Evolutionary conservation across 2,329 filamentous ascomycete genomes (phyloP).

Genomic region (Hirsutella thompsonii): DNA sequence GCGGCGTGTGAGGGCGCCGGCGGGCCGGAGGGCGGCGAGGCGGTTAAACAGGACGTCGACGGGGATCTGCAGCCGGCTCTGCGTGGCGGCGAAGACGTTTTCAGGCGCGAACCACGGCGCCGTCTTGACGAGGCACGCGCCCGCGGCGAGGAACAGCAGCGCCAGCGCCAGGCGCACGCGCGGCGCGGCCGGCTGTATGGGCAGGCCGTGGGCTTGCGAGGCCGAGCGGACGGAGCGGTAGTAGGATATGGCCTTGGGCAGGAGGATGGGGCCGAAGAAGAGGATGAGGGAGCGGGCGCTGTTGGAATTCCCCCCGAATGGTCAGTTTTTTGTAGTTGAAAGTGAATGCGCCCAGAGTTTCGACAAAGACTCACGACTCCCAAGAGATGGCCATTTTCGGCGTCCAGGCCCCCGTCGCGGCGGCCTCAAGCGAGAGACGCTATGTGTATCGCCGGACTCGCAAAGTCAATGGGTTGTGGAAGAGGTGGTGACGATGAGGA

Average conservation of each 20-base stretch:
- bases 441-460: neutral
- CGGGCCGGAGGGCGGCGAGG: slow-evolving; percentile 43
- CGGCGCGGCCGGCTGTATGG: slow-evolving; percentile 41
- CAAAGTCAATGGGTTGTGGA: too few species aligned
- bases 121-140: slow-evolving; percentile 40
- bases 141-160: slow-evolving; percentile 39
- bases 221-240: slow-evolving; percentile 42
- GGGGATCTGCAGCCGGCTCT: slow-evolving; percentile 75
- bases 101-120: slow-evolving; percentile 57
- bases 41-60: slow-evolving; percentile 74
- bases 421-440: neutral
- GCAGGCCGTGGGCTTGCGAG: slow-evolving; percentile 28
- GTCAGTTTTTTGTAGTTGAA: too few species aligned
- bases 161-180: slow-evolving; percentile 43
- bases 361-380: slow-evolving; percentile 6
- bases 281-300: slow-evolving; percentile 43
- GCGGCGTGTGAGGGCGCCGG: slow-evolving; percentile 30
- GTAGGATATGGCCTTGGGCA: slow-evolving; percentile 52
- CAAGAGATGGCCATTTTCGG: slow-evolving; percentile 2
- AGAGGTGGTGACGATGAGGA: too few species aligned
- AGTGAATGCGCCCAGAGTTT: too few species aligned
- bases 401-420: neutral
- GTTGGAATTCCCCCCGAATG: too few species aligned
- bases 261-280: slow-evolving; percentile 58
- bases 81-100: slow-evolving; percentile 69